phyloP scores from a whole-genome alignment of 148 eudicot species.

The Rhododendron vialii region DNA sequence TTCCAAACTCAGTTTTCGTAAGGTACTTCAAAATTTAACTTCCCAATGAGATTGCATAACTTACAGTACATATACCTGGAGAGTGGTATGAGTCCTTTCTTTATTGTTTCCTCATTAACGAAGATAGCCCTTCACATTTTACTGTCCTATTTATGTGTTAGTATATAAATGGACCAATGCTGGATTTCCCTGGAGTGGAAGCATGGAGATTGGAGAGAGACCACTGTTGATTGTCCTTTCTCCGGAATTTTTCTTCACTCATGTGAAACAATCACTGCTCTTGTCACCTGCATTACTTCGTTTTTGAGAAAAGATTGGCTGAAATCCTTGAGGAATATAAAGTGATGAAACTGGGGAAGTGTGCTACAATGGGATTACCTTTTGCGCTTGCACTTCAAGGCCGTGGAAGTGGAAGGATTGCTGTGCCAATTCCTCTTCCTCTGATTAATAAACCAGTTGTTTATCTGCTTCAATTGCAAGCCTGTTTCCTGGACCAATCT shows the following conservation, averaged over 20 bases:
- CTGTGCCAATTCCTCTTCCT: conserved; percentile 68
- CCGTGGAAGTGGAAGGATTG: conserved; percentile 62
- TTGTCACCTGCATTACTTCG: conserved; percentile 34
- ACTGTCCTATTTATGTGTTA: background rate
- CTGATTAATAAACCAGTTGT: too few species aligned
- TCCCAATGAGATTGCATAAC: background rate
- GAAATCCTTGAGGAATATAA: background rate
- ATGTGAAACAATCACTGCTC: conserved; percentile 16
- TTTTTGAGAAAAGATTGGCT: conserved; percentile 17
- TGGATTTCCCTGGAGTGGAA: conserved; percentile 4
- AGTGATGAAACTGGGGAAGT: background rate
- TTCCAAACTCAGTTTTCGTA: background rate
- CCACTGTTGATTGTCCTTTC: background rate
- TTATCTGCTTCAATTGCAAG: conserved; percentile 46
- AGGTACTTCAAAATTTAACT: background rate
- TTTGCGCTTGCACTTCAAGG: conserved; percentile 71
- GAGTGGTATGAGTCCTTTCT: background rate
- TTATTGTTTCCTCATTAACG: background rate
- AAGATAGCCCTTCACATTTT: background rate
- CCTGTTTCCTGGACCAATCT: conserved; percentile 83
- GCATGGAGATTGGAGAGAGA: background rate
- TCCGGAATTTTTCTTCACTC: conserved; percentile 13
- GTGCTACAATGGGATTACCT: conserved; percentile 32
- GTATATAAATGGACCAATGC: background rate
- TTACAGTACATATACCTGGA: background rate